Evolutionary conservation across 2,329 filamentous ascomycete genomes (phyloP).

Genomic region (Monosporascus sp.): DNA sequence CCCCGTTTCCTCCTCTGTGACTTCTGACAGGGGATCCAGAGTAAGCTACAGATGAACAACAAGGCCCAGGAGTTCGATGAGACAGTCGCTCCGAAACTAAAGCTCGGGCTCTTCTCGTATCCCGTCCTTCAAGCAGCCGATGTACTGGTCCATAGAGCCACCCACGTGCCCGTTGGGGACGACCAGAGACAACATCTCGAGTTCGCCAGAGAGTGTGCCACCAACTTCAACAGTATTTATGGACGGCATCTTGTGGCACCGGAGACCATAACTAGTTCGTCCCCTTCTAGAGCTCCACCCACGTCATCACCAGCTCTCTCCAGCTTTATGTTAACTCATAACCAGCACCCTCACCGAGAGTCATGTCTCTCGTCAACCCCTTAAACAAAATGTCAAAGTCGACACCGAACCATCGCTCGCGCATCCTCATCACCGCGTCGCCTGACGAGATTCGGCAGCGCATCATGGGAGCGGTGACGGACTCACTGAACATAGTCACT

Average conservation of each 20-base stretch:
- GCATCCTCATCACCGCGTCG: slow-evolving; percentile 76
- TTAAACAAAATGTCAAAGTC: slow-evolving; percentile 93
- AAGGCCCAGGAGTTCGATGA: slow-evolving; percentile 54
- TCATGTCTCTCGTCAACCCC: slow-evolving; percentile 85
- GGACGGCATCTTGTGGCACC: slow-evolving; percentile 56
- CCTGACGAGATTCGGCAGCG: slow-evolving; percentile 61
- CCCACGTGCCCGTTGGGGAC: slow-evolving; percentile 93
- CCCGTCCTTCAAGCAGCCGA: slow-evolving; percentile 94
- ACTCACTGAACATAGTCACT: slow-evolving; percentile 59
- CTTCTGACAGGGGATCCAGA: slow-evolving; percentile 39
- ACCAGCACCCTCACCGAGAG: slow-evolving; percentile 68
- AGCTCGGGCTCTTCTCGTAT: slow-evolving; percentile 91
- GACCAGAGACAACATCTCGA: slow-evolving; percentile 94
- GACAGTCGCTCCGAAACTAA: slow-evolving; percentile 52
- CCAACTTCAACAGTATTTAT: slow-evolving; percentile 75
- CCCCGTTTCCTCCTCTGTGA: neutral
- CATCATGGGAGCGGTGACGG: slow-evolving; percentile 70
- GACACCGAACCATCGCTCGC: slow-evolving; percentile 61
- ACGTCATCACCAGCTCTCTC: no score
- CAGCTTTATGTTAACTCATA: slow-evolving; percentile 1
- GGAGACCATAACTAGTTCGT: slow-evolving; percentile 63
- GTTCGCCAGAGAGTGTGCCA: slow-evolving; percentile 80
- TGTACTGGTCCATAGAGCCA: slow-evolving; percentile 83
- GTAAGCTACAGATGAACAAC: slow-evolving; percentile 63
- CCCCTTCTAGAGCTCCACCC: no score